These are phyloP conservation scores for Macrolepiota albuminosa DNA, from an alignment of 768 basidiomycete genomes.

Conservation along the genomic window DNA sequence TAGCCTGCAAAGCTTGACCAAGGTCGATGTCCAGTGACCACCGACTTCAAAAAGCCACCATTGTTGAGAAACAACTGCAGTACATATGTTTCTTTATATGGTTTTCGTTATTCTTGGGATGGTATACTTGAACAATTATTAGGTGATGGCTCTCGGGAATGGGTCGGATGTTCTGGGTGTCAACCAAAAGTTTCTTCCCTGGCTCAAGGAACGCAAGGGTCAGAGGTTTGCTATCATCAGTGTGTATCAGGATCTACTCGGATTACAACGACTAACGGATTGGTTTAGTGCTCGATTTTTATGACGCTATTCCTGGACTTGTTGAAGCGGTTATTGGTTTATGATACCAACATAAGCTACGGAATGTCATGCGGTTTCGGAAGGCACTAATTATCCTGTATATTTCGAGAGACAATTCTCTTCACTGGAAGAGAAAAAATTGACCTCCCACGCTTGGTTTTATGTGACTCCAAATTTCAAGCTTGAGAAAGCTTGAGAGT, in stretches of 20 bases:
- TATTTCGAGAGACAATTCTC: no score
- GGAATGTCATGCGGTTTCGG: not conserved
- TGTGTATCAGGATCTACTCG: slow-evolving; percentile 20
- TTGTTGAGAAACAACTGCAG: slow-evolving; percentile 22
- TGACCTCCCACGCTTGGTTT: not conserved
- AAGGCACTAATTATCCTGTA: not conserved
- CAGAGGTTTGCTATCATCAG: slow-evolving; percentile 43
- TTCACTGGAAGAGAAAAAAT: not conserved
- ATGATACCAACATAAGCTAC: slow-evolving; percentile 1
- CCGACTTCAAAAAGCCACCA: slow-evolving; percentile 37
- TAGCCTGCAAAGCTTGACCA: slow-evolving; percentile 28
- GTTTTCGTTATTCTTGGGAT: not conserved
- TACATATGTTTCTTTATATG: slow-evolving; percentile 14
- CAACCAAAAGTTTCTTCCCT: slow-evolving; percentile 39
- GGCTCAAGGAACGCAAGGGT: slow-evolving; percentile 36
- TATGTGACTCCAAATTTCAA: not conserved
- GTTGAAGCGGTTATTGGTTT: slow-evolving; percentile 42
- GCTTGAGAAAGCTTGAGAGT: not conserved
- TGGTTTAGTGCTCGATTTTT: slow-evolving; percentile 43
- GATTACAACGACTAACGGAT: not conserved
- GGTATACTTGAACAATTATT: slow-evolving; percentile 23
- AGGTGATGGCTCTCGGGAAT: slow-evolving; percentile 43
- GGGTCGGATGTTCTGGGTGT: slow-evolving; percentile 32
- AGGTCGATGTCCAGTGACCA: slow-evolving; percentile 31
- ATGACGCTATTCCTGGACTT: slow-evolving; percentile 39